Percentiles rank a stretch among this genome's conserved stretches.
Conservation (phyloP, 768 basidiomycete species). For the Cantharellus anzutake region DNA sequence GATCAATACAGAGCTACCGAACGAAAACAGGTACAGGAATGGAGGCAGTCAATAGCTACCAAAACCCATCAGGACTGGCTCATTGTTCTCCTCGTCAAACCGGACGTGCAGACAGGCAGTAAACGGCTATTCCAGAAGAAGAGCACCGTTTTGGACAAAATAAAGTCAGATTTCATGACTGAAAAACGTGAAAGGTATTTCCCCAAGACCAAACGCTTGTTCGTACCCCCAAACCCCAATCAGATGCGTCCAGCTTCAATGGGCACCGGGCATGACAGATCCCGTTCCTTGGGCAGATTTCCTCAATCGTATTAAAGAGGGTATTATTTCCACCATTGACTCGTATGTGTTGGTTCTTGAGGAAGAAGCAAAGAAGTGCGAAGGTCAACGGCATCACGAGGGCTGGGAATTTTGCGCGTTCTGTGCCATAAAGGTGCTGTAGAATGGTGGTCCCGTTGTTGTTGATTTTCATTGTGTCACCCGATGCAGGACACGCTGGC, state of each 20-base stretch:
- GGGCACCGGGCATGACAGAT: conserved; percentile 50
- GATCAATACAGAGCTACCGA: conserved; percentile 63
- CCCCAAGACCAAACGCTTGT: conserved; percentile 1
- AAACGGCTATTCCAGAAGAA: conserved; percentile 70
- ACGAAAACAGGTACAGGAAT: conserved; percentile 82
- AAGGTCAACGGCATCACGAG: conserved; percentile 76
- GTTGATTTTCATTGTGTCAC: conserved; percentile 7
- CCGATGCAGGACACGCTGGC: conserved; percentile 72
- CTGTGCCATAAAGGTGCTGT: conserved; percentile 73
- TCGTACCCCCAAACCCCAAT: neutral
- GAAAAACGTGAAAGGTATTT: conserved; percentile 71
- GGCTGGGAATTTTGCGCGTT: conserved; percentile 99
- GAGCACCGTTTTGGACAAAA: conserved; percentile 70
- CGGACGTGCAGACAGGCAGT: conserved; percentile 36
- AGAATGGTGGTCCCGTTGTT: neutral
- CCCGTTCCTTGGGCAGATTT: conserved; percentile 78
- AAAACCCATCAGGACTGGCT: conserved; percentile 87
- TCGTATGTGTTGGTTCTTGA: conserved; percentile 55
- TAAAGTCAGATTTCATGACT: conserved; percentile 78
- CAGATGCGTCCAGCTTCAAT: conserved; percentile 70
- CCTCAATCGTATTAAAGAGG: conserved; percentile 77
- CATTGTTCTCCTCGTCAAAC: conserved; percentile 66
- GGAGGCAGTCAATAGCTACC: conserved; percentile 47
- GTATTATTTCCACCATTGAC: conserved; percentile 71
- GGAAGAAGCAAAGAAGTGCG: conserved; percentile 80